phyloP scores from a whole-genome alignment of 805 yeast genomes.

The Yamadazyma sp. region DNA sequence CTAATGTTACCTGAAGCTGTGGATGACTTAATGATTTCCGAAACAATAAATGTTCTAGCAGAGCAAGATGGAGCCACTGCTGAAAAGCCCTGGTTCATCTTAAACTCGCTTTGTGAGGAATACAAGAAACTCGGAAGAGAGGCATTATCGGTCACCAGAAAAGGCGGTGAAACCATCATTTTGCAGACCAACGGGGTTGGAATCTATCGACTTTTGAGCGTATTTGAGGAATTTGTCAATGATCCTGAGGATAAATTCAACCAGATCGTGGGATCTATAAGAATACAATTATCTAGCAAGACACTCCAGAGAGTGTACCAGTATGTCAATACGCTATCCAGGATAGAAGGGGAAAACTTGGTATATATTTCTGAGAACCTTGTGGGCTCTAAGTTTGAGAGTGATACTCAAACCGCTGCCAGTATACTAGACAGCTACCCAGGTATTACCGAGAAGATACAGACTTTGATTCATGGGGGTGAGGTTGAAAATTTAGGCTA shows the following conservation, averaged over 20 bases:
- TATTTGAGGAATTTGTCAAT: conserved; percentile 26
- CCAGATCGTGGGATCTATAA: conserved; percentile 22
- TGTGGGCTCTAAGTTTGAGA: conserved; percentile 26
- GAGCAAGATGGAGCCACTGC: neutral
- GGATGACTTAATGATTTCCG: conserved; percentile 20
- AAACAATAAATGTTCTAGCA: conserved; percentile 23
- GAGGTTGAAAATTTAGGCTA: conserved; percentile 6
- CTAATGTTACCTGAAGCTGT: conserved; percentile 7
- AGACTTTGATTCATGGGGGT: conserved; percentile 8
- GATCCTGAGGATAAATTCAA: conserved; percentile 18
- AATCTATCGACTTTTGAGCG: conserved; percentile 30
- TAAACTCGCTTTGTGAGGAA: conserved; percentile 73
- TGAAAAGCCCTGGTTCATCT: conserved; percentile 56
- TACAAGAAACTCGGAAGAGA: conserved; percentile 61
- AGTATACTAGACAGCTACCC: conserved; percentile 27
- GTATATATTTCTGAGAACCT: conserved; percentile 23
- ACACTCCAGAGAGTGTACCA: conserved; percentile 24
- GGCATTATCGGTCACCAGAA: conserved; percentile 48
- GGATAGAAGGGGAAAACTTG: conserved; percentile 13
- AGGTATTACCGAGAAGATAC: conserved; percentile 11
- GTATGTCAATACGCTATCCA: neutral
- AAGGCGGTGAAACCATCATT: conserved; percentile 17
- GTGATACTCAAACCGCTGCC: conserved; percentile 22
- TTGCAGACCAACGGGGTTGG: conserved; percentile 37
- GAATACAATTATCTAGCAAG: conserved; percentile 28